Conservation (phyloP, 352 stramenopile genomes). For the Hyaloperonospora brassicae region DNA sequence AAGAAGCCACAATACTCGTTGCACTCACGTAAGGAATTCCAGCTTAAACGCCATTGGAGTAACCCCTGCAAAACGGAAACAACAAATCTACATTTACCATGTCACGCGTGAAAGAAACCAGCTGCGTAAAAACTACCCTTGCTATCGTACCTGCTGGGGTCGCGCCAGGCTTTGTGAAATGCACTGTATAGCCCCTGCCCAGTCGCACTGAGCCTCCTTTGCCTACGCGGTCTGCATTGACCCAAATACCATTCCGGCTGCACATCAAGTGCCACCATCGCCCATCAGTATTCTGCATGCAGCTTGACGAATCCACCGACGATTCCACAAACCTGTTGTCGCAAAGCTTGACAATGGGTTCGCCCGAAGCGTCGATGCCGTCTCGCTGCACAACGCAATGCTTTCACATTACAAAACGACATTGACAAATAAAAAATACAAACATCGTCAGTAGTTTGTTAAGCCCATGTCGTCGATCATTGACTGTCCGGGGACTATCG, state of each 20-base stretch:
- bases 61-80: constrained; percentile 20
- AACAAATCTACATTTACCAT: no score
- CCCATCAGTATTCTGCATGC: not conserved
- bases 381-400: constrained; percentile 52
- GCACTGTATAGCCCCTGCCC: constrained; percentile 40
- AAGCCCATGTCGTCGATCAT: not conserved
- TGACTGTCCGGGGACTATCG: no score
- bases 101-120: not conserved
- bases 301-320: not conserved
- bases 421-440: constrained; percentile 1
- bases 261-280: not conserved
- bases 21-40: constrained; percentile 46
- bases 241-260: constrained; percentile 63
- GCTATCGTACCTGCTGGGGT: constrained; percentile 18
- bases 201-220: constrained; percentile 30
- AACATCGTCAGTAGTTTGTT: not conserved
- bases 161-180: constrained; percentile 62
- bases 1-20: constrained; percentile 1
- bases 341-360: constrained; percentile 33
- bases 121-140: not conserved
- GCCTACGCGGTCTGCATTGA: constrained; percentile 53
- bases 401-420: constrained; percentile 17
- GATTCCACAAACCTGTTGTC: constrained; percentile 43
- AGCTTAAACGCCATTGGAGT: constrained; percentile 52
- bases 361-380: constrained; percentile 15